Base-by-base conservation (phyloP, 2,329 filamentous ascomycete species). In the Cladophialophora psammophila region DNA sequence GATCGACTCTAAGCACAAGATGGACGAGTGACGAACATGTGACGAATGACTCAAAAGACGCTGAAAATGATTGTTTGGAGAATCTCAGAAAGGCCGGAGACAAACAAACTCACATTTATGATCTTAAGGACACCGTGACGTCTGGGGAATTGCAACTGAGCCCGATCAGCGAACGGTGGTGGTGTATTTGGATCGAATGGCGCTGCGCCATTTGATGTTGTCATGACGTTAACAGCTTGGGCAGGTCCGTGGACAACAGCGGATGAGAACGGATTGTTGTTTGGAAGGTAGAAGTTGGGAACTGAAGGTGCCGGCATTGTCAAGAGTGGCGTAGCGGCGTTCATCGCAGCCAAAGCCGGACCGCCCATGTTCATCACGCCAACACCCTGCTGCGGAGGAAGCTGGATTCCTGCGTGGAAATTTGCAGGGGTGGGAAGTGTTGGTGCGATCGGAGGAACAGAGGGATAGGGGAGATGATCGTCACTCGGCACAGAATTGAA, bases 121-220 rank as follows among this genome's bases (percentile, higher is more conserved):
- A 80, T 75, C 45, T 74, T 74, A 60, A 79, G 69, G 10, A 76
- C 74, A 36, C 79, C 78, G 66, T 72, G 69, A 52, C 65, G 60
- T 15, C 69, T 64, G 20, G 73, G 73, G 34, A 64, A 57, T 15
- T 65, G 60, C 38, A 65, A 35, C 31, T 62, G 65, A 36, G 73
- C 68, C 5, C 62, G 69, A 63, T 72, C 72, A 15, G 35, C 60
- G 60, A 76, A 75, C 2, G 73, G 74, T 4, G 72, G 57, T 18
- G 68, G 35, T 1, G 66, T 64, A 32, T n/a, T 64, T 18, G 68
- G 66, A 40, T 64, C 65, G 50, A 71, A 69, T 1, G 63, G 50
- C 5, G 65, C 66, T 42, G 34, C 54, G 18, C 38, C 18, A 55
- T 57, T 26, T 26, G 26, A 26, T 26, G 26, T 26, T 4, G 12